Base-by-base conservation (phyloP, 371 early-diverging fungal species). In the Racocetra persica region DNA sequence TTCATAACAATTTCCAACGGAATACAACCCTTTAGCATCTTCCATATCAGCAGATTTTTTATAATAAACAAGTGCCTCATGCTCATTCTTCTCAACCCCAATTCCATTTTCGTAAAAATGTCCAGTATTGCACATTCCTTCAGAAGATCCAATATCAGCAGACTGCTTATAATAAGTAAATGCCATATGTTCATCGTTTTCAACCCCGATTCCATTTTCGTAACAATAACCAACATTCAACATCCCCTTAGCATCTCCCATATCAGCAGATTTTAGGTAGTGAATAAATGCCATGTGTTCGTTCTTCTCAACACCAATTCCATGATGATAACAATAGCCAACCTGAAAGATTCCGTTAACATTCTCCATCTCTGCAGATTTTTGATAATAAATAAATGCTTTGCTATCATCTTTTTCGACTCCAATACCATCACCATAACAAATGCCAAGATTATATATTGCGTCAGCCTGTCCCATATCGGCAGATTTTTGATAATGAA, bases 361-460 rank as follows among this genome's bases (percentile, higher is more conserved):
- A 83, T 94, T 93, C 11, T 95, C 96, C 69, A 89, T 87, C 70
- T 90, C 90, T 2, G 95, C 94, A 16, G 95, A 87, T 69, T 88
- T 82, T 28, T 80, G 83, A 82, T 94, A 97, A 91, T 92, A 95
- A 74, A 86, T 79, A 22, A 95, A 89, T 10, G 96, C 96, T 76
- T 90, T 87, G 5, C 82, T 70, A 0, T 91, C 83, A 72, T 94
- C 85, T 82, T 90, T 90, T 70, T 90, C 88, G 10, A 93, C 90
- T n/a, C 95, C 95, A 59, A 92, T 87, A 32, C 96, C 97, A 41
- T 94, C 91, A 83, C 95, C 93, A 82, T 93, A 95, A 80, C 92
- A 93, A 79, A 92, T 89, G 0, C 91, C 94, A 45, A 92, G 86
- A 59, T 87, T 86, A 82, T 92, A 93, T 45, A 87, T 83, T 14